Evolutionary conservation across 352 stramenopile species (phyloP).

Genomic region (Pythium brachiatum): DNA sequence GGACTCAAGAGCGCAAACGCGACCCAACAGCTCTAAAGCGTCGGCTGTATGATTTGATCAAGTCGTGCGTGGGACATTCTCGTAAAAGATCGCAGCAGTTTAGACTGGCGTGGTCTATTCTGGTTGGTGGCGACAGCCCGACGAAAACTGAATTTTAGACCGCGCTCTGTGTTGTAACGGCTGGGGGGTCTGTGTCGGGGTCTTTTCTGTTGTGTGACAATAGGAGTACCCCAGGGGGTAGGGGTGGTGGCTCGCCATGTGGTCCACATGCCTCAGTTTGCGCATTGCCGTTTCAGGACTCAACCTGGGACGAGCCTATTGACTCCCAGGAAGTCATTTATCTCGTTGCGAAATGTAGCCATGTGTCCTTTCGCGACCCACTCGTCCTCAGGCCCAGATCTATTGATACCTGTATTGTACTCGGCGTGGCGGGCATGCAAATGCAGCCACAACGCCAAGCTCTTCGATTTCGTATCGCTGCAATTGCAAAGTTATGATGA

Average conservation of each 20-base stretch:
- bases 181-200: constrained; percentile 1
- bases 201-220: constrained; percentile 3
- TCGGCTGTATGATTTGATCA: background rate
- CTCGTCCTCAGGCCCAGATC: no score
- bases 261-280: background rate
- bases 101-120: no score
- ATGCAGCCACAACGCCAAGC: no score
- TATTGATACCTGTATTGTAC: no score
- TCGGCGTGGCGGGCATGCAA: no score
- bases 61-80: background rate
- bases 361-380: background rate
- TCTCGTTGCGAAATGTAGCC: background rate
- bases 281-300: background rate
- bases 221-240: background rate
- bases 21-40: background rate
- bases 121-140: background rate
- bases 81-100: constrained; percentile 1
- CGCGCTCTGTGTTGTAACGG: background rate
- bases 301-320: background rate
- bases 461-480: no score
- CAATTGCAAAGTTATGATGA: no score
- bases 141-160: background rate
- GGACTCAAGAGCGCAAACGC: no score
- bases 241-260: background rate
- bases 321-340: background rate